Evolutionary conservation across 495 filamentous ascomycete species (phyloP), one percentile per base, ranked within the genome.

Genomic region (Lepraria neglecta): DNA sequence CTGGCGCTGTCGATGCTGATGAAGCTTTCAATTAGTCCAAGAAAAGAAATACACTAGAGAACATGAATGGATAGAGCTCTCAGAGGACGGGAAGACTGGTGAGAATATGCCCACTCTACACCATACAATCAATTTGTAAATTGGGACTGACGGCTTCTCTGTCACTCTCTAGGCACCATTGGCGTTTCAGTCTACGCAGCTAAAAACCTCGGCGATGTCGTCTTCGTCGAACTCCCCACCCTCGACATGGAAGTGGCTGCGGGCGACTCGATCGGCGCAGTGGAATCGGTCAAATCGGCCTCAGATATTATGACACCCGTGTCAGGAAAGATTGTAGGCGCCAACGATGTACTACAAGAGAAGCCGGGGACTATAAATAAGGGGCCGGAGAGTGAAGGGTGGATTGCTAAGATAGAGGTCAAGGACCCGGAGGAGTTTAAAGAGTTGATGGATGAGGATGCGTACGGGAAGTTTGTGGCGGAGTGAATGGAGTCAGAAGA

Each of bases 221-320:
- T 98, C 70, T 98, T 84, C 78, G 90, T 97, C 65, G 94, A 98
- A 81, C 83, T 86, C n/a, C 87, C 85, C 12, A 88, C 85, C 21
- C 67, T 82, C 12, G 82, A 84, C 42, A 88, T 88, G 3, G 80
- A 82, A 61, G 77, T 90, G 42, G 80, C 80, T 24, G 77, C 82
- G 47, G 84, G 84, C 64, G 85, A 82, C 64, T 88, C 88, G 65
- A 84, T 90, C 63, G 94, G 94, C 58, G 91, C 94, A 50, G 92
- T 98, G 63, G 94, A 98, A 80, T 95, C 90, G 11, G 94, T 98
- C 71, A 98, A 98, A 81, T 92, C 88, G 47, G 94, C 95, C 19
- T 92, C 90, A 63, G 94, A 98, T 72, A 95, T 98, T 76, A 86
- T 95, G 72, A 85, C 91, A 5, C 95, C 94, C 30, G 81, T 96